Conservation (phyloP, 805 yeast species). For the Kodamaea lidongshanica region DNA sequence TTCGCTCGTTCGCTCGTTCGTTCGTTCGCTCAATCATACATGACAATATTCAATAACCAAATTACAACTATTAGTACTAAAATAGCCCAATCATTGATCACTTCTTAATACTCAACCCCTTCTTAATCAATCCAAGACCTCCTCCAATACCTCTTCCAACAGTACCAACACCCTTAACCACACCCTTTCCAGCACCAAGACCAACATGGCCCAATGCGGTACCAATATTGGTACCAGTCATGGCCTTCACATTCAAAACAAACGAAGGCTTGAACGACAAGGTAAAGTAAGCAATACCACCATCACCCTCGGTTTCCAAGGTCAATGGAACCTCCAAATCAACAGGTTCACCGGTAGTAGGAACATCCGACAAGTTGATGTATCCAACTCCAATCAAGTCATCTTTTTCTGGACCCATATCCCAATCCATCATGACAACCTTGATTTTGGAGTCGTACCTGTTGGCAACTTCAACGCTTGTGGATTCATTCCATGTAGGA, state of each 20-base stretch:
- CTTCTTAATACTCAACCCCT: slow-evolving; percentile 32
- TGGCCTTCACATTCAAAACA: slow-evolving; percentile 41
- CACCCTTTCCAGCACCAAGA: slow-evolving; percentile 15
- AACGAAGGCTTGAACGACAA: slow-evolving; percentile 68
- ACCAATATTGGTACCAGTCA: slow-evolving; percentile 28
- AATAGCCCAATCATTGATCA: slow-evolving; percentile 2
- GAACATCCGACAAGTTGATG: slow-evolving; percentile 51
- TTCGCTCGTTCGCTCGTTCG: too few relatives aligned
- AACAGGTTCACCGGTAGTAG: slow-evolving; percentile 38
- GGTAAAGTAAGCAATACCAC: slow-evolving; percentile 59
- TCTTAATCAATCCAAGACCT: slow-evolving; percentile 27
- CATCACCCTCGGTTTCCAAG: slow-evolving; percentile 45
- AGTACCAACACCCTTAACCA: slow-evolving; percentile 31
- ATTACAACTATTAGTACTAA: too few relatives aligned
- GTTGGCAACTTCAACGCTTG: slow-evolving; percentile 50
- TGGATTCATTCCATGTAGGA: slow-evolving; percentile 83
- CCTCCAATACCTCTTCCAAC: slow-evolving; percentile 40
- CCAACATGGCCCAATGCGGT: slow-evolving; percentile 40
- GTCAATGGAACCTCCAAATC: slow-evolving; percentile 41
- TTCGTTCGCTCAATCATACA: too few relatives aligned
- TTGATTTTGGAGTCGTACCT: slow-evolving; percentile 54
- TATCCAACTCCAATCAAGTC: slow-evolving; percentile 69
- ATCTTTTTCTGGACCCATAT: slow-evolving; percentile 80
- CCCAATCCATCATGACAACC: slow-evolving; percentile 80
- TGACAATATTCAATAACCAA: too few relatives aligned